phyloP scores from a whole-genome alignment of 179 eudicot species.

The Pouteria campechiana region DNA sequence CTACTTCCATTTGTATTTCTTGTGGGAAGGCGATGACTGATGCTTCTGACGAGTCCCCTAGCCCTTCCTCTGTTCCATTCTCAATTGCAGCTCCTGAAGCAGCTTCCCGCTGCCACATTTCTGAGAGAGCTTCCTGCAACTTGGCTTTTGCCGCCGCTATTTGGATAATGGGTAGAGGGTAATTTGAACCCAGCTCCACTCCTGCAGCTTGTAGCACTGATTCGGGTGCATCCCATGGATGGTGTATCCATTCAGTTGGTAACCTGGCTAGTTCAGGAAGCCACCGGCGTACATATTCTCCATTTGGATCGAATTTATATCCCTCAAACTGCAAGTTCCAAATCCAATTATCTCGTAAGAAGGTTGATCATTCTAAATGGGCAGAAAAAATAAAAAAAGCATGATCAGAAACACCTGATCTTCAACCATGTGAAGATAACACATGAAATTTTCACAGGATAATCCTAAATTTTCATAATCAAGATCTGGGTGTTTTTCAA shows the following conservation, averaged over 20 bases:
- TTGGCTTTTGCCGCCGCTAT: conserved; percentile 72
- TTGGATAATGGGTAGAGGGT: conserved; percentile 71
- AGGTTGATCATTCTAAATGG: no score
- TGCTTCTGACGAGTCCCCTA: conserved; percentile 79
- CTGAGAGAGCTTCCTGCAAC: conserved; percentile 63
- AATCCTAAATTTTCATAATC: no score
- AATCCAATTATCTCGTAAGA: no score
- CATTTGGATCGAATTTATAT: conserved; percentile 87
- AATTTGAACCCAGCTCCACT: conserved; percentile 85
- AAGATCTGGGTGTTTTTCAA: no score
- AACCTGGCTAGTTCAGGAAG: conserved; percentile 91
- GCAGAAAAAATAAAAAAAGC: no score
- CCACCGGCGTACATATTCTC: conserved; percentile 94
- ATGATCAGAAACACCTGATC: no score
- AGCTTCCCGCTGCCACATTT: conserved; percentile 90
- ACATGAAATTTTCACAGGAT: no score
- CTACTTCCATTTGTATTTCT: conserved; percentile 64
- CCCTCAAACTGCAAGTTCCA: conserved; percentile 75
- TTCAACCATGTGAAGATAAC: no score
- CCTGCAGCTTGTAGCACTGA: conserved; percentile 93
- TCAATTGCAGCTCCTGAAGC: conserved; percentile 67
- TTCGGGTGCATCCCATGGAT: conserved; percentile 93
- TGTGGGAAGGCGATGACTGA: conserved; percentile 61
- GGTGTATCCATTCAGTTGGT: conserved; percentile 98
- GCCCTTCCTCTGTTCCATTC: conserved; percentile 92